Percentiles rank a stretch among this genome's conserved stretches.
These are phyloP conservation scores for Coemansia reversa DNA, from an alignment of 192 early-diverging fungal species.

Conservation along the genomic window DNA sequence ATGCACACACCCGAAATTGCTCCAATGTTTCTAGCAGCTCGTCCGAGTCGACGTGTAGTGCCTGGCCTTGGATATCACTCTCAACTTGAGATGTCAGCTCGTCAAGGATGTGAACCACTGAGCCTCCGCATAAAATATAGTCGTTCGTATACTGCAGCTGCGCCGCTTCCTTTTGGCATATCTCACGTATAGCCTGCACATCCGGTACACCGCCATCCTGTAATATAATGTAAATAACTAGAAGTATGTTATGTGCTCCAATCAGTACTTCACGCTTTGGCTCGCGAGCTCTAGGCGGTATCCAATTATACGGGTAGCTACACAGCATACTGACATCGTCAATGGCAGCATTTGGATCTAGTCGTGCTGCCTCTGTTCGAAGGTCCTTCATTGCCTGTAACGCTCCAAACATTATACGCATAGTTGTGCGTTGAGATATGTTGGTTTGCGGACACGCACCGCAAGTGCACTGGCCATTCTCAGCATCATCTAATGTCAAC, in stretches of 20 bases:
- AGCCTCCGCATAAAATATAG: slow-evolving; percentile 38
- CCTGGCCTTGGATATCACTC: slow-evolving; percentile 35
- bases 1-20: slow-evolving; percentile 31
- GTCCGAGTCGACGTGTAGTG: slow-evolving; percentile 31
- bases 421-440: slow-evolving; percentile 23
- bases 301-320: slow-evolving; percentile 46
- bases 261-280: slow-evolving; percentile 31
- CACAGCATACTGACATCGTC: slow-evolving; percentile 21
- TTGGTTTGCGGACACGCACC: slow-evolving; percentile 27
- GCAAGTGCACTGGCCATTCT: slow-evolving; percentile 21
- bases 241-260: slow-evolving; percentile 42
- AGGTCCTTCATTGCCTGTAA: slow-evolving; percentile 48
- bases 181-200: slow-evolving; percentile 15
- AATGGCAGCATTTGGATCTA: slow-evolving; percentile 12
- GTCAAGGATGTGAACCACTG: slow-evolving; percentile 29
- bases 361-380: slow-evolving; percentile 16
- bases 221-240: slow-evolving; percentile 40
- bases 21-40: slow-evolving; percentile 34
- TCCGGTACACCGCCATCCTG: slow-evolving; percentile 36
- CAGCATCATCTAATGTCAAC: background rate
- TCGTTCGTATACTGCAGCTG: slow-evolving; percentile 19
- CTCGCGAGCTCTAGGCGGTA: slow-evolving; percentile 25
- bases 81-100: slow-evolving; percentile 49
- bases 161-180: slow-evolving; percentile 26
- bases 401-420: slow-evolving; percentile 38